Percentiles rank a stretch among this genome's conserved stretches.
These are phyloP conservation scores for Termitomyces sp. DNA, from an alignment of 1,284 basidiomycete genomes.

Conservation along the genomic window DNA sequence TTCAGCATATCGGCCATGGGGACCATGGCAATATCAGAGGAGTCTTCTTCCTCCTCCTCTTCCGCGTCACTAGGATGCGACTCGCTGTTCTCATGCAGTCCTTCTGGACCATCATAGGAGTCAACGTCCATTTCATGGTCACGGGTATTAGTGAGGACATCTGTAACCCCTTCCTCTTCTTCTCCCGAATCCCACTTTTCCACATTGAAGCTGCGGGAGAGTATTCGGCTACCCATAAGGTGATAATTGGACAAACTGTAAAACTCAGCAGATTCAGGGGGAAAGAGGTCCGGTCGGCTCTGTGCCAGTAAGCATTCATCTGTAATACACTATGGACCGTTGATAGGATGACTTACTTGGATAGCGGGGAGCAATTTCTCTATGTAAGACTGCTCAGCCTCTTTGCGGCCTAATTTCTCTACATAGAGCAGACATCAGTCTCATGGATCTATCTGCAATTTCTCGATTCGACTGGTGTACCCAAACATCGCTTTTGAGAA, in stretches of 20 bases:
- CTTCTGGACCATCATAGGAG: constrained; percentile 17
- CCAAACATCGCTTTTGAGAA: not conserved
- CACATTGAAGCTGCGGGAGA: constrained; percentile 87
- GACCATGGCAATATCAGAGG: constrained; percentile 85
- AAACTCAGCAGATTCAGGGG: constrained; percentile 40
- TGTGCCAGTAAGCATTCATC: constrained; percentile 25
- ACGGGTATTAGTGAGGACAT: constrained; percentile 25
- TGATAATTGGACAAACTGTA: constrained; percentile 83
- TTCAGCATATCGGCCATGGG: constrained; percentile 97
- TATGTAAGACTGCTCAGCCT: constrained; percentile 76
- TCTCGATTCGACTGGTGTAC: too few relatives aligned
- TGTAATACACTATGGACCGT: not conserved
- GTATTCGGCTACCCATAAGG: constrained; percentile 87
- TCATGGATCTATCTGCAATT: too few relatives aligned
- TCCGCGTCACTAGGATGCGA: constrained; percentile 27
- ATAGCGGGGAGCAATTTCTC: constrained; percentile 65
- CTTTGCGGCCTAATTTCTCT: constrained; percentile 85
- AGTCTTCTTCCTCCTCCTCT: constrained; percentile 56
- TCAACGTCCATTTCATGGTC: constrained; percentile 52
- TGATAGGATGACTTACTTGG: constrained; percentile 38
- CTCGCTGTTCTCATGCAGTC: constrained; percentile 22
- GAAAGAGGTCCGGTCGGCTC: constrained; percentile 72
- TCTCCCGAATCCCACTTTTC: constrained; percentile 47
- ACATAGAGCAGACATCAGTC: constrained; percentile 13
- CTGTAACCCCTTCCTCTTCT: constrained; percentile 27